A percentile compares a stretch with the other conserved stretches of the same genome.
Conservation (phyloP, 441 rosid genomes). For the Flueggea neowawraea region DNA sequence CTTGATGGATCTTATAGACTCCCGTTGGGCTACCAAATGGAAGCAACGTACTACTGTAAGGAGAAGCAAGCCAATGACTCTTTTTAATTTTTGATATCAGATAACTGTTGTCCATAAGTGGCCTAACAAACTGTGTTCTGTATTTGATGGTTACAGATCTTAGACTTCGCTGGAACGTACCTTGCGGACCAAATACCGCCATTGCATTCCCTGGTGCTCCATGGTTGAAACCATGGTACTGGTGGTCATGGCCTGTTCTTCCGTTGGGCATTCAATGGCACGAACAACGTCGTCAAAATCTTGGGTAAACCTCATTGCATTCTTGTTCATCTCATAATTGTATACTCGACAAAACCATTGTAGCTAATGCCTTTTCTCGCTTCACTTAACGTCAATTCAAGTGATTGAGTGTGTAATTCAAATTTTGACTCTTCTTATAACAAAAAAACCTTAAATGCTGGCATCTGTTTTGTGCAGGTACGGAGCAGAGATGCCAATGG, state of each 20-base stretch:
- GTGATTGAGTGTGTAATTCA: no score
- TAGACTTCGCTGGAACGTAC: conserved; percentile 79
- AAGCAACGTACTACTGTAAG: conserved; percentile 89
- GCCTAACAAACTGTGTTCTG: background rate
- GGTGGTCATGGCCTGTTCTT: conserved; percentile 99
- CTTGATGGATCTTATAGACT: conserved; percentile 75
- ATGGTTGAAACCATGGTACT: conserved; percentile 98
- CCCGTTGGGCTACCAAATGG: conserved; percentile 98
- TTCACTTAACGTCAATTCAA: no score
- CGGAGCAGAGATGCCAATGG: conserved; percentile 68
- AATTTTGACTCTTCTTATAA: background rate
- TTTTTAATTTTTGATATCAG: background rate
- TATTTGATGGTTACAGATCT: conserved; percentile 48
- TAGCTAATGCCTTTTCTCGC: no score
- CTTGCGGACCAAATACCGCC: conserved; percentile 92
- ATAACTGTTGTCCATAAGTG: background rate
- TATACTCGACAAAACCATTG: no score
- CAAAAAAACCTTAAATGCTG: background rate
- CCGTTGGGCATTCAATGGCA: conserved; percentile 89
- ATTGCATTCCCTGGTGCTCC: conserved; percentile 92
- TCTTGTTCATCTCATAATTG: background rate
- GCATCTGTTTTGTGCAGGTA: conserved; percentile 37
- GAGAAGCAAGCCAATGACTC: background rate
- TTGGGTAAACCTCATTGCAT: conserved; percentile 44
- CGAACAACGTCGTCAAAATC: conserved; percentile 57